A percentile compares a stretch with the other conserved stretches of the same genome.
Conservation (phyloP, 805 yeast species). For the Kluyveromyces aestuarii region DNA sequence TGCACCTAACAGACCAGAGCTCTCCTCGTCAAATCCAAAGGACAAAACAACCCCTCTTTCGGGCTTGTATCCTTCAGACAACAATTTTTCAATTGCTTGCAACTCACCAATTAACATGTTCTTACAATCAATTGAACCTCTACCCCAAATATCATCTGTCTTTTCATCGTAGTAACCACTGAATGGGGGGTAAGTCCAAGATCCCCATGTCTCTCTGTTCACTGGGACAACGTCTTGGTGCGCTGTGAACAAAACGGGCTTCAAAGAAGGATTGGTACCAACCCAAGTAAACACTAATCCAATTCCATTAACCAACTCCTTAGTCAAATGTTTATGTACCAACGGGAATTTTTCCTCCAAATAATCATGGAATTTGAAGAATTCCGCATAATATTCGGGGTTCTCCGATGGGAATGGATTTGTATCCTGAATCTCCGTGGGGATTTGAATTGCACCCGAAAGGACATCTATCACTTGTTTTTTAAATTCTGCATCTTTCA, state of each 20-base stretch:
- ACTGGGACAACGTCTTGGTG: conserved; percentile 86
- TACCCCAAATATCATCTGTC: conserved; percentile 49
- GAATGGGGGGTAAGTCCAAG: conserved; percentile 67
- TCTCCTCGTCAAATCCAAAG: conserved; percentile 77
- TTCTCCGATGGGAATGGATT: conserved; percentile 27
- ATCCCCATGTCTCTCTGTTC: conserved; percentile 42
- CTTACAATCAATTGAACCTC: conserved; percentile 75
- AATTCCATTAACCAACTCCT: conserved; percentile 50
- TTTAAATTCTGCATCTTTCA: conserved; percentile 30
- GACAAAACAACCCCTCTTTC: conserved; percentile 53
- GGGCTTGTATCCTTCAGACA: conserved; percentile 45
- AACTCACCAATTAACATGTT: conserved; percentile 54
- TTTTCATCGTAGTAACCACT: conserved; percentile 57
- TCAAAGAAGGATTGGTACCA: conserved; percentile 43
- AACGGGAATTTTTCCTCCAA: conserved; percentile 49
- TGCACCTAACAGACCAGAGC: conserved; percentile 59
- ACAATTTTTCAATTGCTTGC: conserved; percentile 53
- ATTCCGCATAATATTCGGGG: conserved; percentile 38
- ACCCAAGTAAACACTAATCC: conserved; percentile 59
- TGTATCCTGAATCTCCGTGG: conserved; percentile 56
- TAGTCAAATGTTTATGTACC: conserved; percentile 36
- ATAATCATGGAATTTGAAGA: conserved; percentile 42
- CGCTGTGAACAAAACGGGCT: conserved; percentile 65
- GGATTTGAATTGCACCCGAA: conserved; percentile 51
- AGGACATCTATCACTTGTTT: conserved; percentile 34